Conservation (phyloP, 352 stramenopile genomes). For the Pythium vanterpoolii region DNA sequence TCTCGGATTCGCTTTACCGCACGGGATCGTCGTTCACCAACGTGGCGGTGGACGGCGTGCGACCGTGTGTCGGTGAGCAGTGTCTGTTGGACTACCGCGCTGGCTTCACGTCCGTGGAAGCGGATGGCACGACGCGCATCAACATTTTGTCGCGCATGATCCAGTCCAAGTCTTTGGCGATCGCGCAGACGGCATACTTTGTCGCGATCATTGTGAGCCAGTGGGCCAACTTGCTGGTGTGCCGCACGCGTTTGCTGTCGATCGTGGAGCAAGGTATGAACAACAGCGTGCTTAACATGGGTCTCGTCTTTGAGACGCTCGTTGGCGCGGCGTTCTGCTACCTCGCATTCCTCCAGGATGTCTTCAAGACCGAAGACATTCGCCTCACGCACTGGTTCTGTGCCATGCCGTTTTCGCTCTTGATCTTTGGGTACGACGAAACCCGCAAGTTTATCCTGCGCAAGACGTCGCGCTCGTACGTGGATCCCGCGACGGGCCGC, state of each 20-base stretch:
- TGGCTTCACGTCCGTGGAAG: slow-evolving; percentile 35
- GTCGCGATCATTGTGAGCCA: slow-evolving; percentile 77
- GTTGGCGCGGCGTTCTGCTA: slow-evolving; percentile 77
- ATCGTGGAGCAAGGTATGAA: slow-evolving; percentile 84
- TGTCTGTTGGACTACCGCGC: slow-evolving; percentile 41
- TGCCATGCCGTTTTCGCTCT: slow-evolving; percentile 76
- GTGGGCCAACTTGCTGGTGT: slow-evolving; percentile 84
- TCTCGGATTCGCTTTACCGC: slow-evolving; percentile 23
- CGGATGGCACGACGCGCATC: slow-evolving; percentile 17
- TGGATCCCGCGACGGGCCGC: slow-evolving; percentile 52
- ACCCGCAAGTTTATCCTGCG: slow-evolving; percentile 84
- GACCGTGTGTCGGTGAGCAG: slow-evolving; percentile 29
- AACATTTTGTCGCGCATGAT: slow-evolving; percentile 84
- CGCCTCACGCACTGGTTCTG: slow-evolving; percentile 82
- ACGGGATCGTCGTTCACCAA: slow-evolving; percentile 12
- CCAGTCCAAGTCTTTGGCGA: slow-evolving; percentile 61
- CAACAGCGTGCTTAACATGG: slow-evolving; percentile 88
- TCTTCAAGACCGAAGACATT: slow-evolving; percentile 73
- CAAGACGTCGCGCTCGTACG: slow-evolving; percentile 51
- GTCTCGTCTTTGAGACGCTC: slow-evolving; percentile 83
- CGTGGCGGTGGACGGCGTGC: slow-evolving; percentile 17
- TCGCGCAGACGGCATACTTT: slow-evolving; percentile 83
- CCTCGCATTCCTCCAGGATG: slow-evolving; percentile 54
- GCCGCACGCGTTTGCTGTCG: slow-evolving; percentile 83
- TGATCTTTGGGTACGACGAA: slow-evolving; percentile 87